Conservation (phyloP, 2,329 filamentous ascomycete genomes). For the Pezicula rhizophila region DNA sequence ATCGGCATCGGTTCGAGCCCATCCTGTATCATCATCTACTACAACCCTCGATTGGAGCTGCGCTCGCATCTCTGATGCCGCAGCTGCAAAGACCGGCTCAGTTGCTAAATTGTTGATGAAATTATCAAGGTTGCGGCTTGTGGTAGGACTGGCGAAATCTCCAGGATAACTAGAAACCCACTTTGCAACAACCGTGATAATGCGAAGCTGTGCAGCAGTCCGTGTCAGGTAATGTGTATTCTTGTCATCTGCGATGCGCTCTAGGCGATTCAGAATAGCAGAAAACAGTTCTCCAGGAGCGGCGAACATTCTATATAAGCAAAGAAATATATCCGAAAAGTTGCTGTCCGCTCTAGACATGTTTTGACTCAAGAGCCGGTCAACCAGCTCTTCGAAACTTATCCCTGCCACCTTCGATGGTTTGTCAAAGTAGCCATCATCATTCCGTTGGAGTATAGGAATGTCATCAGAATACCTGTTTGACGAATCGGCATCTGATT, state of each 20-base stretch:
- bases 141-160: constrained; percentile 78
- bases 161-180: constrained; percentile 90
- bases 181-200: constrained; percentile 76
- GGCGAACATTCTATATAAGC: constrained; percentile 89
- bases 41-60: constrained; percentile 65
- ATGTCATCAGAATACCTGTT: constrained; percentile 61
- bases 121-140: constrained; percentile 63
- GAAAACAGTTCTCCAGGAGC: constrained; percentile 73
- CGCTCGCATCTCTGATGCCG: constrained; percentile 78
- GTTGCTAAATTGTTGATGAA: constrained; percentile 71
- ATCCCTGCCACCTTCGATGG: constrained; percentile 47
- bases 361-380: constrained; percentile 75
- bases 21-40: constrained; percentile 87
- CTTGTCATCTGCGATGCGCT: constrained; percentile 61
- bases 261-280: constrained; percentile 71
- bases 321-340: constrained; percentile 83
- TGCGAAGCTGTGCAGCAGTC: constrained; percentile 74
- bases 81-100: constrained; percentile 76
- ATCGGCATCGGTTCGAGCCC: constrained; percentile 76
- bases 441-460: constrained; percentile 59
- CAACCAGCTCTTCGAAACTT: constrained; percentile 68
- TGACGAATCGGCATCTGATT: constrained; percentile 64
- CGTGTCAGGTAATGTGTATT: constrained; percentile 66
- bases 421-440: constrained; percentile 53
- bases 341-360: constrained; percentile 85